Evolutionary conservation across 371 early-diverging fungal species (phyloP), one percentile per base, ranked within the genome.

Genomic region (Lichtheimia corymbifera): DNA sequence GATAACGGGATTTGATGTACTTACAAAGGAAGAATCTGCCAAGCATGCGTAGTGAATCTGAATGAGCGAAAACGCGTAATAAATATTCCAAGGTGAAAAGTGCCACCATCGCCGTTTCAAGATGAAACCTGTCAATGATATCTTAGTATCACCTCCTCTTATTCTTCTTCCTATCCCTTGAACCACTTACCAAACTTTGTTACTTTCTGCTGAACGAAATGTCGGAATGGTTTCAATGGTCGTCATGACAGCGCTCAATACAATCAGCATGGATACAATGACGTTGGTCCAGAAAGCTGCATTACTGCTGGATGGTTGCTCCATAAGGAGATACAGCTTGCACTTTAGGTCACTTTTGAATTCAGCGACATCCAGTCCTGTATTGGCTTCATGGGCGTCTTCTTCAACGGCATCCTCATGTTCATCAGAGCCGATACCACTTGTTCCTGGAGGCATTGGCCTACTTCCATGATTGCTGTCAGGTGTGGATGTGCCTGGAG

Each of bases 161-260:
- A 12, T 40, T 30, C 18, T 17, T 45, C 13, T 2, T 17, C 28
- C 13, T 2, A n/a, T 11, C 41, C 17, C 0, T 18, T 52, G n/a
- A 35, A 35, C 14, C 28, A 45, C 52, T 68, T 83, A 83, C 90
- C 90, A 88, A n/a, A 88, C 71, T 40, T 71, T 64, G 20, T 77
- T 75, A 27, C 84, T 84, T 50, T 85, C 80, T 3, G 77, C 74
- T 4, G 84, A 83, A 49, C 86, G 84, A 66, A 91, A 88, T 17
- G 90, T 63, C 18, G 94, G 94, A 17, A 93, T 91, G 20, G 94
- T 93, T 77, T 93, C 94, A 40, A 93, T 79, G 9, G 91, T 92
- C 0, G 92, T 88, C 59, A 91, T 84, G n/a, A 91, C 82, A 7
- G 91, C 89, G 68, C 90, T 87, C 41, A 88, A 72, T 2, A 92